phyloP scores from a whole-genome alignment of 148 eudicot genomes.

The Dysphania ambrosioides region DNA sequence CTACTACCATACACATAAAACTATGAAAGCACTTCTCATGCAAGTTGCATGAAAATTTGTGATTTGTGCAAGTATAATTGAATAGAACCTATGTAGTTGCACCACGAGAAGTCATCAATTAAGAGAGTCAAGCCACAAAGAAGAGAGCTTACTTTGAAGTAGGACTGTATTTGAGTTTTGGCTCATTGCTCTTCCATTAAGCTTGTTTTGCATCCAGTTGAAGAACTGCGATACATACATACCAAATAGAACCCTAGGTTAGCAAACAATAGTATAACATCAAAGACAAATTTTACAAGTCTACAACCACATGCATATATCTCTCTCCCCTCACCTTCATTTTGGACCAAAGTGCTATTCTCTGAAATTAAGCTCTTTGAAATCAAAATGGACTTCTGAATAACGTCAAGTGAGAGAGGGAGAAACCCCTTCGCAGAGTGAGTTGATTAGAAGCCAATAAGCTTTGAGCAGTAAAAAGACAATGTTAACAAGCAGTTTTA shows the following conservation, averaged over 20 bases:
- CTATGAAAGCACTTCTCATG: conserved; percentile 9
- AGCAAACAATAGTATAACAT: conserved; percentile 19
- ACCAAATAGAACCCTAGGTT: conserved; percentile 20
- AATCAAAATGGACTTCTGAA: not conserved
- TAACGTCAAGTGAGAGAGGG: not conserved
- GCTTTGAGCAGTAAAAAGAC: conserved; percentile 27
- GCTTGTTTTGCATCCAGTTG: conserved; percentile 87
- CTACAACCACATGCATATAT: not conserved
- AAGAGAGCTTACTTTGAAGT: conserved; percentile 23
- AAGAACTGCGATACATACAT: conserved; percentile 67
- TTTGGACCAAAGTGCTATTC: conserved; percentile 4
- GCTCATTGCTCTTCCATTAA: conserved; percentile 55
- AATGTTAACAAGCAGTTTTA: conserved; percentile 28
- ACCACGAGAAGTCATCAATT: not conserved
- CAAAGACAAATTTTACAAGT: not conserved
- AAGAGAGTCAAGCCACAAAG: not conserved
- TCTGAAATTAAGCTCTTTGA: conserved; percentile 9
- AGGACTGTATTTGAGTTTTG: conserved; percentile 44
- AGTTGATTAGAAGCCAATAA: conserved; percentile 52
- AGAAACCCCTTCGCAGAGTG: conserved; percentile 22
- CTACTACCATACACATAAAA: not conserved
- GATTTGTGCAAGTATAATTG: not conserved
- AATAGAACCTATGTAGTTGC: conserved; percentile 12
- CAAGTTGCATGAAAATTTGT: not conserved
- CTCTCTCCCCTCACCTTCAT: conserved; percentile 50